A percentile compares a stretch with the other conserved stretches of the same genome.
Conservation (phyloP, 2,329 filamentous ascomycete species). For the Celoporthe dispersa region DNA sequence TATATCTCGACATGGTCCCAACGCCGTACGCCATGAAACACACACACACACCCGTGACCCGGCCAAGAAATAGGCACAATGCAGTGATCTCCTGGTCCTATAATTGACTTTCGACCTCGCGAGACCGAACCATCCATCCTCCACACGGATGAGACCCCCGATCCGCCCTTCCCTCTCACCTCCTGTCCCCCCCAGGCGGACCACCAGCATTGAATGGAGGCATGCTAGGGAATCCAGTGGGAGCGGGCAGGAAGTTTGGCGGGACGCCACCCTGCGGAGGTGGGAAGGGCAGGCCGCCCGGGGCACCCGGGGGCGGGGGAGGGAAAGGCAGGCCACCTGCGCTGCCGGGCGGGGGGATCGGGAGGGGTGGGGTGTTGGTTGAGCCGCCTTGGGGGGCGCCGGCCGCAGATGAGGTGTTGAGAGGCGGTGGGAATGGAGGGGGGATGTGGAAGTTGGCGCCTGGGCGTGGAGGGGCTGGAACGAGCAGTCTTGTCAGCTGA, state of each 20-base stretch:
- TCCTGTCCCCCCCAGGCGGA: slow-evolving; percentile 46
- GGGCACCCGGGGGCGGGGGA: slow-evolving; percentile 44
- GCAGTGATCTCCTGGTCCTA: neutral
- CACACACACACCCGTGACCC: neutral
- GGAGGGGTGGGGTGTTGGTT: slow-evolving; percentile 34
- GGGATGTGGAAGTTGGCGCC: slow-evolving; percentile 43
- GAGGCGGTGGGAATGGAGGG: slow-evolving; percentile 35
- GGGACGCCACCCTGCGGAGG: slow-evolving; percentile 40
- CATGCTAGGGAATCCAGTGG: slow-evolving; percentile 45
- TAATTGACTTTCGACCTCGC: neutral
- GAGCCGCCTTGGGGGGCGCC: slow-evolving; percentile 17
- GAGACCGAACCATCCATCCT: neutral
- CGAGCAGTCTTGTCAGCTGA: neutral
- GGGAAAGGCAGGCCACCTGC: slow-evolving; percentile 53
- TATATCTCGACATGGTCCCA: slow-evolving; percentile 14
- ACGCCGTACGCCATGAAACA: slow-evolving; percentile 26
- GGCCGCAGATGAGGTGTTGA: slow-evolving; percentile 12
- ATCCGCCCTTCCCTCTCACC: slow-evolving; percentile 35
- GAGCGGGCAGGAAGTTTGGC: slow-evolving; percentile 54
- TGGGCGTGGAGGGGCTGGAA: slow-evolving; percentile 24
- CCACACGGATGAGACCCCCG: neutral
- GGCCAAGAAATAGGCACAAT: neutral
- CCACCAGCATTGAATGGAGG: slow-evolving; percentile 45
- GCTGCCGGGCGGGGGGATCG: slow-evolving; percentile 46
- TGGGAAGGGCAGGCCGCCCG: slow-evolving; percentile 35